Percentiles rank a stretch among this genome's conserved stretches.
These are phyloP conservation scores for Achaetomium macrosporum DNA, from an alignment of 2,329 filamentous ascomycete species.

Conservation along the genomic window DNA sequence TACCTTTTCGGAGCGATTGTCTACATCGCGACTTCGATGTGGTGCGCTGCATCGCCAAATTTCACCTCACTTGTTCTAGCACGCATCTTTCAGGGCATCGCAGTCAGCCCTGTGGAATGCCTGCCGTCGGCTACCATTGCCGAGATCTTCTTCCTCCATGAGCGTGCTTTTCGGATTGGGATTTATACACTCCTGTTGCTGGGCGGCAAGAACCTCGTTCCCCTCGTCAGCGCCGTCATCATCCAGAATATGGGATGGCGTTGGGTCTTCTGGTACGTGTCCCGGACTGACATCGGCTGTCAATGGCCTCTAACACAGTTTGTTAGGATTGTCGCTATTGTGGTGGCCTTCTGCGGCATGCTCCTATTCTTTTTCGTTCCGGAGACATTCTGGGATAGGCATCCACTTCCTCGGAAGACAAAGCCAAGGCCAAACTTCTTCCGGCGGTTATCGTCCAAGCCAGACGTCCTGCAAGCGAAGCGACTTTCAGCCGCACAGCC, in stretches of 20 bases:
- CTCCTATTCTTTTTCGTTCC: slow-evolving; percentile 87
- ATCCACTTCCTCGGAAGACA: slow-evolving; percentile 44
- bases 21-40: slow-evolving; percentile 72
- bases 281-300: no score
- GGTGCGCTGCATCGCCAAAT: slow-evolving; percentile 79
- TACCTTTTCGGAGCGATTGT: slow-evolving; percentile 72
- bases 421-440: slow-evolving; percentile 38
- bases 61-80: slow-evolving; percentile 76
- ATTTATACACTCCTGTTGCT: slow-evolving; percentile 87
- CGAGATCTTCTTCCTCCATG: slow-evolving; percentile 94
- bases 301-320: neutral
- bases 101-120: slow-evolving; percentile 86
- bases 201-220: slow-evolving; percentile 86
- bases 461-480: slow-evolving; percentile 17
- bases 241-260: slow-evolving; percentile 76
- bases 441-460: slow-evolving; percentile 42
- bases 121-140: slow-evolving; percentile 90
- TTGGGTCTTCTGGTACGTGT: slow-evolving; percentile 76
- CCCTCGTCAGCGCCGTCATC: slow-evolving; percentile 77
- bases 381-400: slow-evolving; percentile 92
- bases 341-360: slow-evolving; percentile 64
- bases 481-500: neutral
- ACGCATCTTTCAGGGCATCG: slow-evolving; percentile 79
- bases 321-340: slow-evolving; percentile 69
- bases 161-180: slow-evolving; percentile 85